Conservation (phyloP, 805 yeast genomes). For the Wickerhamomyces bisporus region DNA sequence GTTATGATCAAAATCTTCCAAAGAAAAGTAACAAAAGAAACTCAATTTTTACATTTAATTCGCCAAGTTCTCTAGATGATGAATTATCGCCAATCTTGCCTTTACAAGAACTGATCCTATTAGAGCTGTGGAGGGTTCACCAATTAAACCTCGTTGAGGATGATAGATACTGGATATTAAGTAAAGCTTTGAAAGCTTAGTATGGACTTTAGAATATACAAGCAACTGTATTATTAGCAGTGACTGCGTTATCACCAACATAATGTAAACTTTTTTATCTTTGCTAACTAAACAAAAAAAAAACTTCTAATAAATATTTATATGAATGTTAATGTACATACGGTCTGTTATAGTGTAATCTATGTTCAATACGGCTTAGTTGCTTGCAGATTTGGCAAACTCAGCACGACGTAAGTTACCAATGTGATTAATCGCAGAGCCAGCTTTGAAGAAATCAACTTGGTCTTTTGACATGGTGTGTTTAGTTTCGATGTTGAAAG, state of each 20-base stretch:
- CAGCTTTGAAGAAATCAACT: conserved; percentile 93
- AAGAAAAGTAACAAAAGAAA: conserved; percentile 21
- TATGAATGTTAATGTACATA: too few species aligned
- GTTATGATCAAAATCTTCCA: conserved; percentile 33
- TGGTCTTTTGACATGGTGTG: conserved; percentile 98
- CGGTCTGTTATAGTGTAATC: too few species aligned
- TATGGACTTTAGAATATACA: not conserved
- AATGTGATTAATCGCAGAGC: conserved; percentile 92
- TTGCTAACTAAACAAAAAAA: too few species aligned
- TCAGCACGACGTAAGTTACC: conserved; percentile 48
- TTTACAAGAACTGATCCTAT: conserved; percentile 47
- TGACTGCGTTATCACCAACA: too few species aligned
- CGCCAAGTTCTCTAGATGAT: conserved; percentile 17
- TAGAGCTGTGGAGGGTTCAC: conserved; percentile 67
- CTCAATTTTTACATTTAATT: conserved; percentile 21
- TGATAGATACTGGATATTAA: conserved; percentile 70
- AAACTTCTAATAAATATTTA: too few species aligned
- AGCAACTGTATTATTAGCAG: too few species aligned
- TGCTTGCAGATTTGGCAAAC: too few species aligned
- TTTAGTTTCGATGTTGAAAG: conserved; percentile 66
- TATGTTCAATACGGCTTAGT: too few species aligned
- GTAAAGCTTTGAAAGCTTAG: conserved; percentile 33
- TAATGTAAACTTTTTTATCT: too few species aligned
- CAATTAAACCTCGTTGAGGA: conserved; percentile 54
- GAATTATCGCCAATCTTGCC: conserved; percentile 29